A percentile compares a stretch with the other conserved stretches of the same genome.
Conservation (phyloP, 1,284 basidiomycete genomes). For the Somion occarium region DNA sequence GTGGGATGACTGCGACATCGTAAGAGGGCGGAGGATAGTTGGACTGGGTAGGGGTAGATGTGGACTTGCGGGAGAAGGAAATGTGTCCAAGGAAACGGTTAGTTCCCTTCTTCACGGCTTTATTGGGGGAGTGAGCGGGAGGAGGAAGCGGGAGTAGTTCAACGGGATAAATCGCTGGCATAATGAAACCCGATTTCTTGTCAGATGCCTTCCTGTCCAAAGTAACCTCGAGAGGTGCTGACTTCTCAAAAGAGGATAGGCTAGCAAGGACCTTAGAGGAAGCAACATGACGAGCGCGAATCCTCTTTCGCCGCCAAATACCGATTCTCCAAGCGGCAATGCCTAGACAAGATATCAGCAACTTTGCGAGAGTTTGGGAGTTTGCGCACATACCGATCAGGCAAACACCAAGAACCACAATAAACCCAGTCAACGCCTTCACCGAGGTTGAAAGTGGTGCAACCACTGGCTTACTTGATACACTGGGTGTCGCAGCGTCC, state of each 20-base stretch:
- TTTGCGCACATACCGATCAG: conserved; percentile 25
- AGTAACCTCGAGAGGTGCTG: conserved; percentile 5
- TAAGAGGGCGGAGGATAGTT: conserved; percentile 10
- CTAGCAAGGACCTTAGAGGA: conserved; percentile 9
- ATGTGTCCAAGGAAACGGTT: conserved; percentile 13
- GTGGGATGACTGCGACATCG: background rate
- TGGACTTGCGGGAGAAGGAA: conserved; percentile 1
- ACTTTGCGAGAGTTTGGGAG: too few species aligned
- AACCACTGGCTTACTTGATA: conserved; percentile 11
- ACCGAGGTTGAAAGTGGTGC: conserved; percentile 23
- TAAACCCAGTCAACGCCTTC: conserved; percentile 27
- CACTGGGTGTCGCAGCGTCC: background rate
- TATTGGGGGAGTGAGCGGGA: conserved; percentile 11
- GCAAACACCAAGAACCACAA: conserved; percentile 28
- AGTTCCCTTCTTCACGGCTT: conserved; percentile 13
- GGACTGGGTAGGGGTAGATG: conserved; percentile 2
- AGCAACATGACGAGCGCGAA: conserved; percentile 8
- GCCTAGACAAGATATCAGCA: conserved; percentile 15
- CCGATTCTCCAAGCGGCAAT: conserved; percentile 29
- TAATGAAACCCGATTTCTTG: conserved; percentile 4
- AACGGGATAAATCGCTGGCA: conserved; percentile 1
- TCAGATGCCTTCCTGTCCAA: conserved; percentile 2
- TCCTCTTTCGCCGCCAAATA: conserved; percentile 15
- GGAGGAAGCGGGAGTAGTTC: conserved; percentile 7
- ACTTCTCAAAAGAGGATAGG: conserved; percentile 2